A percentile compares a stretch with the other conserved stretches of the same genome.
Evolutionary conservation across 371 early-diverging fungal species (phyloP).

Genomic region (Chytridium lagenaria): DNA sequence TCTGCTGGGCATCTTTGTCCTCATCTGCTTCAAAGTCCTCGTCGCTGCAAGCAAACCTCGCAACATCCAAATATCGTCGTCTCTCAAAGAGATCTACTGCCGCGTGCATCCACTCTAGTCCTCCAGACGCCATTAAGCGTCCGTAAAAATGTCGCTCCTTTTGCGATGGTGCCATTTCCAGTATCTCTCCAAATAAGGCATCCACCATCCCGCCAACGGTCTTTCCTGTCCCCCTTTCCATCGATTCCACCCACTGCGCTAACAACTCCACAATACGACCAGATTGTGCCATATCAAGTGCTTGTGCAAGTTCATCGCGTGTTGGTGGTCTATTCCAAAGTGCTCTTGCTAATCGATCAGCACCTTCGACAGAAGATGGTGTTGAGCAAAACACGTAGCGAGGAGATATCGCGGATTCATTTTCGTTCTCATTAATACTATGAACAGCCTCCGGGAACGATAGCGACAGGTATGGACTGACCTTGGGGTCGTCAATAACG

Average conservation of each 20-base stretch:
- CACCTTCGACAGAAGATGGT: conserved; percentile 2
- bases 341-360: neutral
- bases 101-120: conserved; percentile 9
- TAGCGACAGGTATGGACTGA: conserved; percentile 12
- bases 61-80: conserved; percentile 9
- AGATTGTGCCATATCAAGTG: neutral
- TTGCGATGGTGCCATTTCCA: conserved; percentile 6
- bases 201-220: conserved; percentile 18
- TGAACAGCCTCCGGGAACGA: conserved; percentile 1
- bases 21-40: conserved; percentile 4
- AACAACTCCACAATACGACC: neutral
- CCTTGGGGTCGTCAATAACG: conserved; percentile 15
- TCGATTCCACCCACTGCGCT: conserved; percentile 5
- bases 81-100: conserved; percentile 14
- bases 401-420: neutral
- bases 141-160: conserved; percentile 10
- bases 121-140: conserved; percentile 11
- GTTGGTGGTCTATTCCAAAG: neutral
- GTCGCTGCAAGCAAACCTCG: conserved; percentile 1
- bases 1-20: no score
- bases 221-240: neutral
- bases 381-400: conserved; percentile 14
- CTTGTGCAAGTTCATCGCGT: neutral
- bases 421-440: neutral
- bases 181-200: conserved; percentile 14